Evolutionary conservation across 345 rosid species (phyloP).

Genomic region (Crucihimalaya himalaica): DNA sequence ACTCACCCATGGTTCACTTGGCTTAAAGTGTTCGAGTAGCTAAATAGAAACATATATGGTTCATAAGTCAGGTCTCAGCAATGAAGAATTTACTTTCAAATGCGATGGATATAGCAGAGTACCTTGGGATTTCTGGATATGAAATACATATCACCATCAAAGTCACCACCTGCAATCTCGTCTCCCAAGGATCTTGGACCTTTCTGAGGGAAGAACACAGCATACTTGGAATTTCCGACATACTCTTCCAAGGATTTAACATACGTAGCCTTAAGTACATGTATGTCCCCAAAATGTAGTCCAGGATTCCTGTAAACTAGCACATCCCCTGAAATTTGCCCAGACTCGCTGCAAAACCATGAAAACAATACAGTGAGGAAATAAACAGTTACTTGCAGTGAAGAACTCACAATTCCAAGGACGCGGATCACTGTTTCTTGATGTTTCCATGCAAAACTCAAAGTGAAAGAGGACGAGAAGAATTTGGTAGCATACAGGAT

Average conservation of each 20-base stretch:
- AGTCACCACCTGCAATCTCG: conserved; percentile 83
- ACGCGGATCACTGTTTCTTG: not conserved
- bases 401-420: not conserved
- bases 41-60: no score
- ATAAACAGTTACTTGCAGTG: conserved; percentile 9
- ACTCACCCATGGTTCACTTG: conserved; percentile 54
- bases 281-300: conserved; percentile 82
- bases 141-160: conserved; percentile 78
- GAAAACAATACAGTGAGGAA: not conserved
- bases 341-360: conserved; percentile 52
- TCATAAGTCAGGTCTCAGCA: conserved; percentile 28
- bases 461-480: conserved; percentile 8
- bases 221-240: conserved; percentile 74
- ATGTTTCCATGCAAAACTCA: conserved; percentile 11
- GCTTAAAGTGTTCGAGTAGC: conserved; percentile 54
- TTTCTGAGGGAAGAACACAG: conserved; percentile 63
- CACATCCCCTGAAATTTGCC: conserved; percentile 76
- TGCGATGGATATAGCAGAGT: not conserved
- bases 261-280: conserved; percentile 61
- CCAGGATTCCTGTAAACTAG: conserved; percentile 85
- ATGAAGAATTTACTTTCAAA: not conserved
- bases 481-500: conserved; percentile 57
- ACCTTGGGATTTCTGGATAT: conserved; percentile 57
- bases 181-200: conserved; percentile 81
- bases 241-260: conserved; percentile 49